Evolutionary conservation across 2,329 filamentous ascomycete genomes (phyloP).

Genomic region (Ramularia collo-cygni): DNA sequence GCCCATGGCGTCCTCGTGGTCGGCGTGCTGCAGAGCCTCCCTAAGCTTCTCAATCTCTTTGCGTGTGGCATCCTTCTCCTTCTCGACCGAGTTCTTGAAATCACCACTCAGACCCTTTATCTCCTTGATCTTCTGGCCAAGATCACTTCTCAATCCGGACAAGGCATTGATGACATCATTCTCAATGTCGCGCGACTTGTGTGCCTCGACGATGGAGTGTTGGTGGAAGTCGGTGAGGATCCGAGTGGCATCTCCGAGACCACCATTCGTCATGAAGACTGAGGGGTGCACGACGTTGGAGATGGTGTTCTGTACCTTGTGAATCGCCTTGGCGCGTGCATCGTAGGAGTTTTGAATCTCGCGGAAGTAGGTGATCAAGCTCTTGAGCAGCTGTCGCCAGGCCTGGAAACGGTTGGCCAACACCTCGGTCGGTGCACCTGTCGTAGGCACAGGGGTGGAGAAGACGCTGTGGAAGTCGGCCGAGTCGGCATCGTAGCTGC

Average conservation of each 20-base stretch:
- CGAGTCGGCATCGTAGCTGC: constrained; percentile 48
- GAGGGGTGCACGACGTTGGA: constrained; percentile 71
- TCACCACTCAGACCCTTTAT: constrained; percentile 90
- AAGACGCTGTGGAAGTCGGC: constrained; percentile 77
- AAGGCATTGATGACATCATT: constrained; percentile 84
- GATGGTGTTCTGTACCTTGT: constrained; percentile 76
- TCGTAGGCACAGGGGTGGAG: constrained; percentile 80
- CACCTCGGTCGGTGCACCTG: constrained; percentile 78
- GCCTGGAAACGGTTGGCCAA: constrained; percentile 86
- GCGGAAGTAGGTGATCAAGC: constrained; percentile 86
- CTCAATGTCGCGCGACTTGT: constrained; percentile 85
- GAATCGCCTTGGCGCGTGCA: constrained; percentile 68
- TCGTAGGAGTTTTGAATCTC: constrained; percentile 90
- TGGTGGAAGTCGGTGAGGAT: constrained; percentile 79
- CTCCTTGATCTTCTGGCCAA: constrained; percentile 96
- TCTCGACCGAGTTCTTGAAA: constrained; percentile 94
- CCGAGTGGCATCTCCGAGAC: constrained; percentile 79
- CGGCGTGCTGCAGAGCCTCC: constrained; percentile 70
- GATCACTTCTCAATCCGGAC: constrained; percentile 75
- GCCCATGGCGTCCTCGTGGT: constrained; percentile 68
- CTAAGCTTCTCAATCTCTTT: constrained; percentile 74
- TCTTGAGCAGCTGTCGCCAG: constrained; percentile 93
- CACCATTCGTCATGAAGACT: constrained; percentile 70
- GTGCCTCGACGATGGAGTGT: constrained; percentile 68
- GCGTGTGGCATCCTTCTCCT: constrained; percentile 81